Conservation (phyloP, 495 filamentous ascomycete species). For the Aspergillus wentii region DNA sequence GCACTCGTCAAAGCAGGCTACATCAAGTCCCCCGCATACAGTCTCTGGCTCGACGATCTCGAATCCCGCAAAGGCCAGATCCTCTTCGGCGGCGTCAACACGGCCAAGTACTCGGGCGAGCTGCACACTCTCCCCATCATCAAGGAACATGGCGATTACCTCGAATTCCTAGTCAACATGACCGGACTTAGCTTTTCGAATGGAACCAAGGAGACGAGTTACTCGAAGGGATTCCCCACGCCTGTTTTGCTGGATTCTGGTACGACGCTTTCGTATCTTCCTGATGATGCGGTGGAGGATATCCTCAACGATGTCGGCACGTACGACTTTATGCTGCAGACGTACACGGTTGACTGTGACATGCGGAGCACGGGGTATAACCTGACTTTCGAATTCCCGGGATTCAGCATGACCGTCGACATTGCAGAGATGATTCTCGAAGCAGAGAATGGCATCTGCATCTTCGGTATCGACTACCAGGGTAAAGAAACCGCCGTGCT, state of each 20-base stretch:
- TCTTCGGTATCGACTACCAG: conserved; percentile 61
- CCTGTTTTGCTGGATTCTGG: conserved; percentile 75
- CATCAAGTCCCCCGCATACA: conserved; percentile 70
- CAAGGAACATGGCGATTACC: conserved; percentile 41
- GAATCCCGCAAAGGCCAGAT: conserved; percentile 63
- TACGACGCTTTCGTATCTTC: conserved; percentile 70
- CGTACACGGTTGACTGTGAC: conserved; percentile 41
- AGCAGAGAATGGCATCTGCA: conserved; percentile 46
- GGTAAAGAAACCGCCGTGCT: conserved; percentile 52
- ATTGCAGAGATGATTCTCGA: conserved; percentile 68
- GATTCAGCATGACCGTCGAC: conserved; percentile 55
- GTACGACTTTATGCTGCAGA: conserved; percentile 35
- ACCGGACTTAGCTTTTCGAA: conserved; percentile 38
- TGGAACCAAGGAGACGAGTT: conserved; percentile 15
- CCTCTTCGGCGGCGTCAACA: conserved; percentile 79
- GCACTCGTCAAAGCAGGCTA: conserved; percentile 56
- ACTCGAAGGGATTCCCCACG: conserved; percentile 40
- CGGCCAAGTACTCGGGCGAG: conserved; percentile 58
- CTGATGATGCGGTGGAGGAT: conserved; percentile 48
- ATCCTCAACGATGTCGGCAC: conserved; percentile 59
- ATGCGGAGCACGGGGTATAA: conserved; percentile 43
- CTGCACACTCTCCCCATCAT: conserved; percentile 67
- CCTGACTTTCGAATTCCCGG: conserved; percentile 57
- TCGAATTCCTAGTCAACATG: conserved; percentile 70
- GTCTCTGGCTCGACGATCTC: conserved; percentile 29